These are phyloP conservation scores for Multifurca ochricompacta DNA, from an alignment of 768 basidiomycete genomes.

Conservation along the genomic window DNA sequence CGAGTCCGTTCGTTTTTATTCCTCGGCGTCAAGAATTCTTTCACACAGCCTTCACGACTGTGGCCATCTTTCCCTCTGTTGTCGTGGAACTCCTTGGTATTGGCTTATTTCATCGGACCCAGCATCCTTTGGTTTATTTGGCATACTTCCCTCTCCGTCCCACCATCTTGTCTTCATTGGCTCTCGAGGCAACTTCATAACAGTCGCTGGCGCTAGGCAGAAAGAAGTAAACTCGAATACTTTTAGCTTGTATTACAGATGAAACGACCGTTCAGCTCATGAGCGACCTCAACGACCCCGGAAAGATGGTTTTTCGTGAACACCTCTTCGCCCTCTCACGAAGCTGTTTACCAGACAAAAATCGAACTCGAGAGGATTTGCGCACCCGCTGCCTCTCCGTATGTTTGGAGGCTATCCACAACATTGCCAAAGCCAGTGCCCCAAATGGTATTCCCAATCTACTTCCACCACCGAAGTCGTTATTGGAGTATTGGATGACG, in stretches of 20 bases:
- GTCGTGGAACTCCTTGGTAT: too few relatives aligned
- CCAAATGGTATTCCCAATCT: too few relatives aligned
- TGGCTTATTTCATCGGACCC: too few relatives aligned
- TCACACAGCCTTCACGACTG: too few relatives aligned
- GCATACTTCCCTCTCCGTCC: too few relatives aligned
- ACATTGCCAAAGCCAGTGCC: not conserved
- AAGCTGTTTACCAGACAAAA: not conserved
- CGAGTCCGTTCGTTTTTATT: too few relatives aligned
- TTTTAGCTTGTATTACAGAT: not conserved
- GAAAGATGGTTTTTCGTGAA: not conserved
- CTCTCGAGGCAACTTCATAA: not conserved
- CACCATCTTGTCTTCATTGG: too few relatives aligned
- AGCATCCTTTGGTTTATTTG: too few relatives aligned
- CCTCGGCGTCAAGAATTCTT: too few relatives aligned
- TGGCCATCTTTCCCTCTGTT: too few relatives aligned
- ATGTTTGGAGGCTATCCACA: not conserved
- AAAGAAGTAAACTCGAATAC: not conserved
- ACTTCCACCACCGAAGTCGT: too few relatives aligned
- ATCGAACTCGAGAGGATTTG: not conserved
- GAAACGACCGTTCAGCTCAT: not conserved
- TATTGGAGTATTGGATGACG: too few relatives aligned
- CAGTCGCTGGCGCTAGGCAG: not conserved
- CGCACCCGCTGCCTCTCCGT: not conserved
- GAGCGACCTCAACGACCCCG: not conserved
- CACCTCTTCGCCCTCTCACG: slow-evolving; percentile 1